These are phyloP conservation scores for Puya raimondii DNA, from an alignment of 176 grass and related monocot genomes.

Conservation along the genomic window DNA sequence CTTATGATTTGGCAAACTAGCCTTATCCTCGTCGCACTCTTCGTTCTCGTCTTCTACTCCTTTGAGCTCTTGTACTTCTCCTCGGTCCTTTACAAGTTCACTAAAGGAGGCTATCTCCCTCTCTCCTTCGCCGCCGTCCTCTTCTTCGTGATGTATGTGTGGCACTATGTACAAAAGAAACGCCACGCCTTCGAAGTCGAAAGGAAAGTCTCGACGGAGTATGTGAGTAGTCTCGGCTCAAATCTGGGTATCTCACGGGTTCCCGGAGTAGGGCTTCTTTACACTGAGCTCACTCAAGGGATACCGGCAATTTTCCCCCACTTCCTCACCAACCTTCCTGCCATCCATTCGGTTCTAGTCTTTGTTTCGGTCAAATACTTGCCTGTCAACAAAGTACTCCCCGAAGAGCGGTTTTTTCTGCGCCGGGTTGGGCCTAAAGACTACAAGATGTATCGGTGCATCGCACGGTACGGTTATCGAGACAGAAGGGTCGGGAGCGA, in stretches of 20 bases:
- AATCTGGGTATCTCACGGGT: slow-evolving; percentile 24
- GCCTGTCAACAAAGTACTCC: slow-evolving; percentile 34
- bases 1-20: slow-evolving; percentile 64
- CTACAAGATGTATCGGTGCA: slow-evolving; percentile 56
- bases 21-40: slow-evolving; percentile 31
- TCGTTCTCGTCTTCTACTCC: slow-evolving; percentile 35
- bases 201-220: slow-evolving; percentile 21
- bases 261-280: slow-evolving; percentile 53
- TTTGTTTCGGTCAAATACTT: slow-evolving; percentile 80
- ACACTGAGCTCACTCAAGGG: slow-evolving; percentile 63
- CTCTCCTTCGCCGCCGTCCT: slow-evolving; percentile 28
- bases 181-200: slow-evolving; percentile 27
- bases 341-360: slow-evolving; percentile 48
- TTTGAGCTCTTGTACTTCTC: slow-evolving; percentile 55
- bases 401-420: slow-evolving; percentile 49
- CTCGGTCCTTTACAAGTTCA: slow-evolving; percentile 51
- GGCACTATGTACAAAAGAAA: slow-evolving; percentile 28
- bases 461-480: slow-evolving; percentile 53
- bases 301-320: slow-evolving; percentile 56
- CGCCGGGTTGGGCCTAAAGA: slow-evolving; percentile 35
- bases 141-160: slow-evolving; percentile 31
- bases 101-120: slow-evolving; percentile 51
- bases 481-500: slow-evolving; percentile 33
- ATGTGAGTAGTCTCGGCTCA: slow-evolving; percentile 19
- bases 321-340: slow-evolving; percentile 49